A percentile compares a stretch with the other conserved stretches of the same genome.
Evolutionary conservation across 768 basidiomycete species (phyloP).

Genomic region (Dioszegia hungarica): DNA sequence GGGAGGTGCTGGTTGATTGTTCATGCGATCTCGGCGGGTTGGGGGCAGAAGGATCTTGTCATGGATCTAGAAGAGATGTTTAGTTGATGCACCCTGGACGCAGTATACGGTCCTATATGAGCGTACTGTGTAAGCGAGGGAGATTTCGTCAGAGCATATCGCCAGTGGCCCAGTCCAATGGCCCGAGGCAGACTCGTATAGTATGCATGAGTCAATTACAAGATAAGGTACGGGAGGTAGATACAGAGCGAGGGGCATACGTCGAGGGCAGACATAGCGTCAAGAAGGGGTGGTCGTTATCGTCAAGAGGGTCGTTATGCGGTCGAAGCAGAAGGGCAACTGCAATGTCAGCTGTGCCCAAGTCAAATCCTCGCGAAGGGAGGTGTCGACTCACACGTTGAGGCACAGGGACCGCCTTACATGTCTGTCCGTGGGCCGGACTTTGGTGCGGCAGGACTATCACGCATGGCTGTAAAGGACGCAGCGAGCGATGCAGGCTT

Average conservation of each 20-base stretch:
- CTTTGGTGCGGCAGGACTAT: constrained; percentile 5
- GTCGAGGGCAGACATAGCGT: too few relatives aligned
- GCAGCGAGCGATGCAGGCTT: constrained; percentile 38
- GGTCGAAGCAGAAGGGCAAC: too few relatives aligned
- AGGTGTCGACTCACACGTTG: too few relatives aligned
- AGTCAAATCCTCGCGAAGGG: too few relatives aligned
- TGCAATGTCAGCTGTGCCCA: too few relatives aligned
- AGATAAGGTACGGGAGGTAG: too few relatives aligned
- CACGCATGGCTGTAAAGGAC: constrained; percentile 28
- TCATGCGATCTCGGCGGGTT: constrained; percentile 37
- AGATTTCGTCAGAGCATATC: too few relatives aligned
- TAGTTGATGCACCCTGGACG: not conserved
- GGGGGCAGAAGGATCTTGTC: constrained; percentile 41
- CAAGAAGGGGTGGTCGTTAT: not conserved
- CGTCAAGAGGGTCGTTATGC: not conserved
- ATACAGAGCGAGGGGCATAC: too few relatives aligned
- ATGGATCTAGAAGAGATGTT: constrained; percentile 36
- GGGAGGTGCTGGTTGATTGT: constrained; percentile 43
- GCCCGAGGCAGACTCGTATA: too few relatives aligned
- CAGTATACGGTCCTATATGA: not conserved
- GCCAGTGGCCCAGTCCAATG: too few relatives aligned
- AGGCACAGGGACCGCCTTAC: not conserved
- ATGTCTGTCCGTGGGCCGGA: not conserved
- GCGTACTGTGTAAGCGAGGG: too few relatives aligned
- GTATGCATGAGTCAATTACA: too few relatives aligned